Conservation (phyloP, 352 stramenopile species). For the Phytophthora idaei region DNA sequence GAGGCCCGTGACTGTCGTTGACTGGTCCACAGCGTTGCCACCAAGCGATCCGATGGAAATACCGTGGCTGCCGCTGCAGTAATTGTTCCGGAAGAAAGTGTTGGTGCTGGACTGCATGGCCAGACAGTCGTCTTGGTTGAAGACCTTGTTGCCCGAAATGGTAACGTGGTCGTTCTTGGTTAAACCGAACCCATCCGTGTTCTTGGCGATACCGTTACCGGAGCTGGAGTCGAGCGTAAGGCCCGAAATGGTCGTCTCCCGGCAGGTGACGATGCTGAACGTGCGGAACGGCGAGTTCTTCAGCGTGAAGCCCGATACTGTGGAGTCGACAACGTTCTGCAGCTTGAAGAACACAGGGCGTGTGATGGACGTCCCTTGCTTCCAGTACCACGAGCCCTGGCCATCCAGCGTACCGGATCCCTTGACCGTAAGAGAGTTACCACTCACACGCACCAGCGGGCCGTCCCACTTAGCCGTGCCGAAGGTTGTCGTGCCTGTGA, state of each 20-base stretch:
- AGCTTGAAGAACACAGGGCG: slow-evolving; percentile 44
- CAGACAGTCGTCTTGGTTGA: slow-evolving; percentile 36
- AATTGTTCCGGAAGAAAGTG: slow-evolving; percentile 20
- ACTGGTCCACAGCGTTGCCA: slow-evolving; percentile 14
- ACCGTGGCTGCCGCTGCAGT: slow-evolving; percentile 27
- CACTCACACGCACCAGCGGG: slow-evolving; percentile 35
- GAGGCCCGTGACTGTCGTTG: slow-evolving; percentile 22
- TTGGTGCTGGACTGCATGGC: slow-evolving; percentile 29
- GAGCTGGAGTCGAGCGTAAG: slow-evolving; percentile 25
- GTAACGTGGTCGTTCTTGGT: slow-evolving; percentile 33
- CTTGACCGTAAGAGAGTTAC: slow-evolving; percentile 36
- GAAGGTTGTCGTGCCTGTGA: slow-evolving; percentile 45
- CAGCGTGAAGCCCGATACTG: slow-evolving; percentile 39
- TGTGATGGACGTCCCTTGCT: slow-evolving; percentile 31
- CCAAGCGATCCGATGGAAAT: slow-evolving; percentile 34
- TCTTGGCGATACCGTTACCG: slow-evolving; percentile 18
- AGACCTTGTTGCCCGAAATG: slow-evolving; percentile 37
- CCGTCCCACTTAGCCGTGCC: slow-evolving; percentile 34
- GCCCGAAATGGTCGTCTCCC: slow-evolving; percentile 23
- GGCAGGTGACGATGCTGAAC: slow-evolving; percentile 34
- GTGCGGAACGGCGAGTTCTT: slow-evolving; percentile 37
- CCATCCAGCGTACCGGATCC: slow-evolving; percentile 42
- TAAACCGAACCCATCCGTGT: slow-evolving; percentile 36
- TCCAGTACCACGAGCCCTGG: slow-evolving; percentile 46
- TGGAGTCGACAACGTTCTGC: slow-evolving; percentile 28